Conservation (phyloP, 2,329 filamentous ascomycete species). For the Cryphonectria japonica region DNA sequence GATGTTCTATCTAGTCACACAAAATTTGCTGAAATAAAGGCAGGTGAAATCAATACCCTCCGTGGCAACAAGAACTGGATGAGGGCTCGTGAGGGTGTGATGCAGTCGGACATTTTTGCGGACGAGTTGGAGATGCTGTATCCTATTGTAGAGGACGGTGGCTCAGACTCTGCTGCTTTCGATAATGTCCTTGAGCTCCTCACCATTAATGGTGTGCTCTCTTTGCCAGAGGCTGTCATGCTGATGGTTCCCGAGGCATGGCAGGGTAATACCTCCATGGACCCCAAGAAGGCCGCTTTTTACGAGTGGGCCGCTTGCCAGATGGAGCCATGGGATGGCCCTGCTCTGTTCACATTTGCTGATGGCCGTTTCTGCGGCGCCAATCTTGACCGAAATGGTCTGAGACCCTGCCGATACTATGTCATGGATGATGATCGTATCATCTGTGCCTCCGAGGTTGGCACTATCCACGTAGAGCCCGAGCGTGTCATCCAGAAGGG, state of each 20-base stretch:
- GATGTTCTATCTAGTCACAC: neutral
- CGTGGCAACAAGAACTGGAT: constrained; percentile 99
- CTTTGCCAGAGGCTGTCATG: constrained; percentile 95
- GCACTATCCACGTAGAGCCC: constrained; percentile 88
- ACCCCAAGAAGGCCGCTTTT: constrained; percentile 93
- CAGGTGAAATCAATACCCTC: constrained; percentile 90
- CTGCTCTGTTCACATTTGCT: constrained; percentile 94
- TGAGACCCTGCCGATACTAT: constrained; percentile 95
- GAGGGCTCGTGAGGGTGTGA: constrained; percentile 92
- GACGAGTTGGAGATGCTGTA: constrained; percentile 90
- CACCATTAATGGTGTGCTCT: constrained; percentile 94
- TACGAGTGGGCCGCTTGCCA: constrained; percentile 98
- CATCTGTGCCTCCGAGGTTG: constrained; percentile 95
- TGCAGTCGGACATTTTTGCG: constrained; percentile 90
- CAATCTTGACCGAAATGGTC: constrained; percentile 93
- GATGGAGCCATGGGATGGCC: constrained; percentile 99
- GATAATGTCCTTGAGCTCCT: constrained; percentile 95
- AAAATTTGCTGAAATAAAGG: constrained; percentile 31
- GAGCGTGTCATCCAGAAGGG: constrained; percentile 92
- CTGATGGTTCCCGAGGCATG: constrained; percentile 98
- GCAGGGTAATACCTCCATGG: constrained; percentile 92
- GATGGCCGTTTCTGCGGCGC: constrained; percentile 97
- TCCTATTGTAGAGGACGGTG: constrained; percentile 94
- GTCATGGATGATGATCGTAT: constrained; percentile 96
- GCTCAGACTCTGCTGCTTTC: constrained; percentile 95